Evolutionary conservation across 169 alveolate species (phyloP), one percentile per base, ranked within the genome.

Genomic region (Blepharisma undulans): DNA sequence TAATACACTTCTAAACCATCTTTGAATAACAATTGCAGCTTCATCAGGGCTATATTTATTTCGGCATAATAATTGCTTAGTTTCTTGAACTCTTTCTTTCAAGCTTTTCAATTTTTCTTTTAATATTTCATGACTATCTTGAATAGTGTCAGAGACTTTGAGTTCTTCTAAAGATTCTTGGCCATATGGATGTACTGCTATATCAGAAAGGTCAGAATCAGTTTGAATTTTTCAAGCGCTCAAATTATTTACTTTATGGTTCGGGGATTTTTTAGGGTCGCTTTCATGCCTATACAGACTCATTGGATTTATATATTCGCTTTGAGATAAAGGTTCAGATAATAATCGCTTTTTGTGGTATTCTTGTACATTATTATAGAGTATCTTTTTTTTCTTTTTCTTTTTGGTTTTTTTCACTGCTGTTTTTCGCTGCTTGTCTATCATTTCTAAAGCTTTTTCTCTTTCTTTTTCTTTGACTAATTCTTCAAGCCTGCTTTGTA

Each of bases 21-120:
- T 82, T 82, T 82, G 89, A 32, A 79, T 79, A 21, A 25, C 27
- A n/a, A 5, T 79, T 7, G 87, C 87, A 2, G 80, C 29, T 29
- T 74, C 80, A 5, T 25, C 80, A 22, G 33, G 29, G 14, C 21
- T 48, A 48, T 48, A 48, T 48, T 48, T 48, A 48, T 48, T 48
- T 48, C 0, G 21, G 14, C 21, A 48, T 29, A 74, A 25, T 25
- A 74, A 74, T 22, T 74, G 8, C 10, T 74, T 25, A 21, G 89
- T 82, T 14, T 34, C 32, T 8, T 14, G 6, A 6, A 60, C 74
- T 60, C 89, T 33, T 82, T 36, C 72, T 59, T 82, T 18, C 6
- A 82, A 33, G 0, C 5, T 60, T 60, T 22, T 21, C 30, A 82
- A 22, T 60, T 82, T 82, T 82, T 82, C 76, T n/a, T 6, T 78